Evolutionary conservation across 371 early-diverging fungal species (phyloP).

Genomic region (Lichtheimia hyalospora): DNA sequence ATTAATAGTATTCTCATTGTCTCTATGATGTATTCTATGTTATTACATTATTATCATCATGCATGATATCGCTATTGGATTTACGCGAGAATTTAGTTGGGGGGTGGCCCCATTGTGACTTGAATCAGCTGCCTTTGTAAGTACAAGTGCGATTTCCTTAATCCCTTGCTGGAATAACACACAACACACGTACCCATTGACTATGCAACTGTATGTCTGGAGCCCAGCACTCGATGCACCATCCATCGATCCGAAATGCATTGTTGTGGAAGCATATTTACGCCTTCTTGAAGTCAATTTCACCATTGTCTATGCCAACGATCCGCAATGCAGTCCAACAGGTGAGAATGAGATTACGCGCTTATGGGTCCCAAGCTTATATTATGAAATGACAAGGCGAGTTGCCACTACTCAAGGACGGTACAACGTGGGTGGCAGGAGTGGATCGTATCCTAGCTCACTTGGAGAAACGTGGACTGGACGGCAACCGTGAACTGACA

Average conservation of each 20-base stretch:
- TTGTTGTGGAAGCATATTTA: constrained; percentile 54
- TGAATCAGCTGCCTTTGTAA: too few relatives aligned
- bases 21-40: too few relatives aligned
- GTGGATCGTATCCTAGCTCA: constrained; percentile 53
- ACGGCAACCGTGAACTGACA: constrained; percentile 49
- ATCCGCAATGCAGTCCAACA: constrained; percentile 58
- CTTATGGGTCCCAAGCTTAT: background rate
- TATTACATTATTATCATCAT: too few relatives aligned
- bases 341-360: constrained; percentile 29
- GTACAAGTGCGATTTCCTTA: too few relatives aligned
- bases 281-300: constrained; percentile 49
- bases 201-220: constrained; percentile 58
- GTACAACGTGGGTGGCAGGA: constrained; percentile 61
- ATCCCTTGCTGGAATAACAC: too few relatives aligned
- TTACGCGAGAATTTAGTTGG: too few relatives aligned
- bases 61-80: too few relatives aligned
- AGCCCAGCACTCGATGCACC: constrained; percentile 56
- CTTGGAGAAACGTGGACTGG: constrained; percentile 44
- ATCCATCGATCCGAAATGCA: constrained; percentile 63
- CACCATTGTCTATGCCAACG: constrained; percentile 51
- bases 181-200: background rate
- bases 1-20: too few relatives aligned
- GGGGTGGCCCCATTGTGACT: too few relatives aligned
- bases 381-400: constrained; percentile 38
- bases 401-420: constrained; percentile 61